A percentile compares a stretch with the other conserved stretches of the same genome.
Conservation (phyloP, 2,329 filamentous ascomycete genomes). For the Monosporascus sp. region DNA sequence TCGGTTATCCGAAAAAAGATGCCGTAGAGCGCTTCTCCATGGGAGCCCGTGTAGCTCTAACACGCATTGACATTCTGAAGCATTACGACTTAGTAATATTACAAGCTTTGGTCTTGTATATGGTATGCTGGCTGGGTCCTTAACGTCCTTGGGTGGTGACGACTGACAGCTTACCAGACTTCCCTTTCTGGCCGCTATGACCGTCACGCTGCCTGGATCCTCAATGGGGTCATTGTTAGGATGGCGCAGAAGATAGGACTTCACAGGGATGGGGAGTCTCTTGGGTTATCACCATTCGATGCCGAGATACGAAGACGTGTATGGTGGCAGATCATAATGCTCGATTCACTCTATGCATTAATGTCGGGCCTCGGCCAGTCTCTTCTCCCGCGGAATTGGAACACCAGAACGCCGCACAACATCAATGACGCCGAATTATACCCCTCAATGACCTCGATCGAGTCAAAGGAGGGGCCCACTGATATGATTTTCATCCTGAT, state of each 20-base stretch:
- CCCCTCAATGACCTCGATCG: conserved; percentile 45
- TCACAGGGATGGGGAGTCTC: conserved; percentile 54
- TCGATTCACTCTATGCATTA: conserved; percentile 53
- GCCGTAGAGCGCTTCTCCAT: conserved; percentile 48
- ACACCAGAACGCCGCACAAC: conserved; percentile 52
- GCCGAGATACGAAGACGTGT: conserved; percentile 63
- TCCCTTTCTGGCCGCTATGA: conserved; percentile 55
- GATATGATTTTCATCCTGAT: conserved; percentile 57
- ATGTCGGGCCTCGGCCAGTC: conserved; percentile 53
- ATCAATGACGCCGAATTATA: conserved; percentile 56
- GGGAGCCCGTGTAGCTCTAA: conserved; percentile 46
- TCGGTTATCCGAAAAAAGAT: conserved; percentile 45
- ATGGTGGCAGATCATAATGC: conserved; percentile 61
- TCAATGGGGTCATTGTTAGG: conserved; percentile 57
- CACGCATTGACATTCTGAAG: conserved; percentile 52
- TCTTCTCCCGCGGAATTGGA: conserved; percentile 47
- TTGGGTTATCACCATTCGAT: conserved; percentile 57
- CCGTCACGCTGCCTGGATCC: conserved; percentile 54
- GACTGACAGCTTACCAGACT: conserved; percentile 33
- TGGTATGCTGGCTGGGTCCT: conserved; percentile 33
- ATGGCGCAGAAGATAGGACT: conserved; percentile 65
- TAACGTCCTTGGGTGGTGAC: neutral
- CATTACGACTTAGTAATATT: conserved; percentile 54
- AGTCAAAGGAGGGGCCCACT: conserved; percentile 51
- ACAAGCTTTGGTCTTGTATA: conserved; percentile 54